phyloP scores from a whole-genome alignment of 1,284 basidiomycete genomes.

The Xerocomus minutiporus region DNA sequence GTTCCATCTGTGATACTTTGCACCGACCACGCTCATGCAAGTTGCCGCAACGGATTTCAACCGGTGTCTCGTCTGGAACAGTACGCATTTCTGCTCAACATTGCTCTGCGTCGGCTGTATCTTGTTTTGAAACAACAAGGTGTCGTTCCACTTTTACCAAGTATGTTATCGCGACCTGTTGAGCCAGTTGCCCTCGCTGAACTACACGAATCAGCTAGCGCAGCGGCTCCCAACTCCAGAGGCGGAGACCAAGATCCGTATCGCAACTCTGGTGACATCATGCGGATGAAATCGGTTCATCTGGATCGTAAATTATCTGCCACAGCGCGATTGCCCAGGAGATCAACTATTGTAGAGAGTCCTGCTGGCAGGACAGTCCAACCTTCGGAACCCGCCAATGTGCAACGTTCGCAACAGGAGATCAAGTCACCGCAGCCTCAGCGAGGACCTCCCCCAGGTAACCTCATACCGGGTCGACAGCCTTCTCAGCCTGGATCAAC shows the following conservation, averaged over 20 bases:
- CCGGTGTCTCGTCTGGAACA: constrained; percentile 94
- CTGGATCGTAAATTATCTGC: constrained; percentile 94
- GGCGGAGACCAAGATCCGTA: constrained; percentile 63
- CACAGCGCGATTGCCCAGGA: constrained; percentile 86
- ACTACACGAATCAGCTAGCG: constrained; percentile 32
- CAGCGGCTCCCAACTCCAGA: constrained; percentile 33
- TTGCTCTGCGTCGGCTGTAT: constrained; percentile 89
- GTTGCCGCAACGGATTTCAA: constrained; percentile 77
- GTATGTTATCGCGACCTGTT: constrained; percentile 40
- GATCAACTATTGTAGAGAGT: constrained; percentile 93
- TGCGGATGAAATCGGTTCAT: constrained; percentile 90
- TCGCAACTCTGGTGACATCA: constrained; percentile 84
- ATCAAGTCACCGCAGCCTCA: constrained; percentile 35
- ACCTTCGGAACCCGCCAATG: constrained; percentile 46
- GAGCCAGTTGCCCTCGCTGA: constrained; percentile 9
- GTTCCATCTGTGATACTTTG: constrained; percentile 73
- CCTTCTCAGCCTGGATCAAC: constrained; percentile 32
- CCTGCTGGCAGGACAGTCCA: constrained; percentile 88
- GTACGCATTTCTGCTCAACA: constrained; percentile 95
- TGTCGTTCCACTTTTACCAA: constrained; percentile 75
- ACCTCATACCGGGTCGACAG: constrained; percentile 33
- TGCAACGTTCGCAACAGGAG: constrained; percentile 36
- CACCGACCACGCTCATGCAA: constrained; percentile 65
- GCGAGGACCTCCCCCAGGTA: constrained; percentile 30
- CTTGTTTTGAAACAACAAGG: constrained; percentile 89